A percentile compares a stretch with the other conserved stretches of the same genome.
Conservation (phyloP, 1,284 basidiomycete species). For the Coniferiporia weirii region DNA sequence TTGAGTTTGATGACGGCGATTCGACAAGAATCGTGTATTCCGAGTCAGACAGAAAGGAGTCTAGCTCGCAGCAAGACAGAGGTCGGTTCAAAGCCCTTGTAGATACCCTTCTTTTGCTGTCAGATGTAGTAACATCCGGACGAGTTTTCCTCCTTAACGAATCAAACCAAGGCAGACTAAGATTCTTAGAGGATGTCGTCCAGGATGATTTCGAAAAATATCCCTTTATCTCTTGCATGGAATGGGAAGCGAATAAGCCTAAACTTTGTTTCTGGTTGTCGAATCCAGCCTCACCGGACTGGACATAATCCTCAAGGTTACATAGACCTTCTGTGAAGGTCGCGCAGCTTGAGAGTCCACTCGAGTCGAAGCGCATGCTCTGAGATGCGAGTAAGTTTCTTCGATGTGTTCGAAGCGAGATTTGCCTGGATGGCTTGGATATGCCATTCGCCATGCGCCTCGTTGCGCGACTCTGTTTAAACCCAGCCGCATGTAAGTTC, state of each 20-base stretch:
- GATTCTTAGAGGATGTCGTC: not conserved
- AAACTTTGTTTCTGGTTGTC: not conserved
- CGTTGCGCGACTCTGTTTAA: not conserved
- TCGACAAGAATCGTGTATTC: not conserved
- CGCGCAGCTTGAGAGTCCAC: constrained; percentile 12
- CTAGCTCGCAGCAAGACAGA: not conserved
- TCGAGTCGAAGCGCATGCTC: constrained; percentile 8
- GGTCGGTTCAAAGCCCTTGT: not conserved
- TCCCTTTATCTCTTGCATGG: not conserved
- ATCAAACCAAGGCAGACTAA: constrained; percentile 1
- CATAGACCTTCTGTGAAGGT: constrained; percentile 16
- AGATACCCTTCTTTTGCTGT: not conserved
- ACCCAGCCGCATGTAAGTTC: not conserved
- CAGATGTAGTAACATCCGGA: not conserved
- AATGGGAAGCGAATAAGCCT: not conserved
- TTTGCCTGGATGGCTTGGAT: constrained; percentile 1
- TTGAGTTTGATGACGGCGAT: not conserved
- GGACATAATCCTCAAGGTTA: constrained; percentile 11
- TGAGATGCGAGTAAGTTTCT: constrained; percentile 4
- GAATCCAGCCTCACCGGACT: not conserved
- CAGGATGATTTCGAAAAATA: not conserved
- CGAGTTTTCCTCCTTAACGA: not conserved
- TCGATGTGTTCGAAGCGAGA: not conserved
- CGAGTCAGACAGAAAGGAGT: not conserved
- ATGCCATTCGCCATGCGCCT: not conserved